phyloP scores from a whole-genome alignment of 2,329 filamentous ascomycete genomes.

The Aspergillus oerlinghausenensis region DNA sequence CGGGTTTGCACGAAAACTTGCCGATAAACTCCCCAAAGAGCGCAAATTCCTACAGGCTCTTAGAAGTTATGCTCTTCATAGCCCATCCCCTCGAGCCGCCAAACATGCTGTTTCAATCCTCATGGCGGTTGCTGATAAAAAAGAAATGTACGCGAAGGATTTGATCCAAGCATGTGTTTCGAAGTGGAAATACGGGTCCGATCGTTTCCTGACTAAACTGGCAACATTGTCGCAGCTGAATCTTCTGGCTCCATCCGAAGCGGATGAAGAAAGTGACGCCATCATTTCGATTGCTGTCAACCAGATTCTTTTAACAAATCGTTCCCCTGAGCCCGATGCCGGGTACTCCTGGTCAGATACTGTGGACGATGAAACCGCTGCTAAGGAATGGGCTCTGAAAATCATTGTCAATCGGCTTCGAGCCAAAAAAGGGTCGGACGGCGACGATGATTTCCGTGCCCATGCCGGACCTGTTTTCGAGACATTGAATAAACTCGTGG shows the following conservation, averaged over 20 bases:
- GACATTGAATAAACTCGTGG: slow-evolving; percentile 71
- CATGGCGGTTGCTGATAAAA: slow-evolving; percentile 69
- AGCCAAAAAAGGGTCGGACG: slow-evolving; percentile 51
- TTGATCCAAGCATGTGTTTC: slow-evolving; percentile 72
- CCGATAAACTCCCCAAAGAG: slow-evolving; percentile 75
- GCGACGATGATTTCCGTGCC: slow-evolving; percentile 43
- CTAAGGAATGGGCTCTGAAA: slow-evolving; percentile 79
- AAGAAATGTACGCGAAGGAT: slow-evolving; percentile 80
- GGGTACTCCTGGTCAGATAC: slow-evolving; percentile 64
- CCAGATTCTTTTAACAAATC: slow-evolving; percentile 67
- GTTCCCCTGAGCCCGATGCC: slow-evolving; percentile 51
- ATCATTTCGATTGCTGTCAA: slow-evolving; percentile 74
- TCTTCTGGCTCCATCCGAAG: slow-evolving; percentile 66
- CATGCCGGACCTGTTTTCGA: slow-evolving; percentile 66
- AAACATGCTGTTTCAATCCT: slow-evolving; percentile 94
- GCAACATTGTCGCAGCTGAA: slow-evolving; percentile 62
- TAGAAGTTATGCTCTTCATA: slow-evolving; percentile 76
- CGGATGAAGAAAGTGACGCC: slow-evolving; percentile 68
- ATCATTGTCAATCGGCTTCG: slow-evolving; percentile 82
- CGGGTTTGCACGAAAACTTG: slow-evolving; percentile 81
- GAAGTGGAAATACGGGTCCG: slow-evolving; percentile 66
- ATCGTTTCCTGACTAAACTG: slow-evolving; percentile 63
- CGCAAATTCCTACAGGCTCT: slow-evolving; percentile 77
- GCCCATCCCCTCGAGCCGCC: slow-evolving; percentile 73
- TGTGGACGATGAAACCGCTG: slow-evolving; percentile 74